Conservation (phyloP, 2,329 filamentous ascomycete species). For the Dothistroma septosporum region DNA sequence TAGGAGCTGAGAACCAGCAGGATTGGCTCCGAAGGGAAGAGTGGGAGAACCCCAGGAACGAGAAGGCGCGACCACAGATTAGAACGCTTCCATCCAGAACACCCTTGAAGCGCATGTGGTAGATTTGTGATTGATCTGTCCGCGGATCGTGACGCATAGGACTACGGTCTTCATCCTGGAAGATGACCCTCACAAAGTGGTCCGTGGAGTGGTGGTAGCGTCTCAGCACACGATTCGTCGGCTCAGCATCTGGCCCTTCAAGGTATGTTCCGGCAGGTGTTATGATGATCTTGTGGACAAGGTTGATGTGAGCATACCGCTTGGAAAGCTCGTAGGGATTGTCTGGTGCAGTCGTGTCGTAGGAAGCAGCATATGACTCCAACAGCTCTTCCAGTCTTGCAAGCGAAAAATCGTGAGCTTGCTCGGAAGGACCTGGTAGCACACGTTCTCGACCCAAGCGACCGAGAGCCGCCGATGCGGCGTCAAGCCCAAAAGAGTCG, state of each 20-base stretch:
- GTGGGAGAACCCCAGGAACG: constrained; percentile 74
- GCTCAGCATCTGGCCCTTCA: constrained; percentile 53
- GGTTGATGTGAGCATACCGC: constrained; percentile 33
- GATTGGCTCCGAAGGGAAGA: constrained; percentile 70
- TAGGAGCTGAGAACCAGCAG: constrained; percentile 61
- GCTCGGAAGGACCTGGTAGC: constrained; percentile 51
- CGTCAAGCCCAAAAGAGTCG: constrained; percentile 24
- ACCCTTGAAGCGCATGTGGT: constrained; percentile 56
- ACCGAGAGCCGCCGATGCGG: constrained; percentile 48
- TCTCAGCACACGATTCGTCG: constrained; percentile 67
- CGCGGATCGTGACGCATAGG: constrained; percentile 56
- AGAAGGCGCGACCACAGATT: constrained; percentile 60
- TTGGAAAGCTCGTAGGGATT: constrained; percentile 33
- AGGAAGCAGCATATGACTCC: constrained; percentile 41
- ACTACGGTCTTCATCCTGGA: constrained; percentile 69
- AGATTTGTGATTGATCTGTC: constrained; percentile 49
- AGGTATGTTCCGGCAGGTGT: constrained; percentile 42
- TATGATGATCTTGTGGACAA: constrained; percentile 35
- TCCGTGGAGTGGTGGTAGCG: constrained; percentile 58
- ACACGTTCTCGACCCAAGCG: constrained; percentile 43
- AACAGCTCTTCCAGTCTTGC: constrained; percentile 42
- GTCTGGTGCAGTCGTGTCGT: constrained; percentile 22
- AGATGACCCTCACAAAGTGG: constrained; percentile 66
- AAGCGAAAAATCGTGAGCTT: constrained; percentile 43
- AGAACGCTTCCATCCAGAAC: constrained; percentile 58